phyloP scores from a whole-genome alignment of 352 stramenopile species.

The Albugo laibachii region DNA sequence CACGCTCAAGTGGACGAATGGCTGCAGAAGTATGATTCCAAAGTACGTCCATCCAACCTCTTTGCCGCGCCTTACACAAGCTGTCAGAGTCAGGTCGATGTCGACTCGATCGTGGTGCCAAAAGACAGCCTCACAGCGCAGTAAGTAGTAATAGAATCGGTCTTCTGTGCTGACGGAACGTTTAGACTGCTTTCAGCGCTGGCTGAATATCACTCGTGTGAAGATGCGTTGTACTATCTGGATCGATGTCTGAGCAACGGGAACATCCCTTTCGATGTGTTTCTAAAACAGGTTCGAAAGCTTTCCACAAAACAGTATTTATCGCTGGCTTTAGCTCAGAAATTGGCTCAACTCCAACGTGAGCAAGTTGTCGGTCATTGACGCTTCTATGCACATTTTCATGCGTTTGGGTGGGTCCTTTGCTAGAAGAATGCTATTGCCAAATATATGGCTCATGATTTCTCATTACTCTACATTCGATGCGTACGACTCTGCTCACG shows the following conservation, averaged over 20 bases:
- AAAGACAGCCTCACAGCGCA: slow-evolving; percentile 56
- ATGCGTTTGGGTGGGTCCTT: too few relatives aligned
- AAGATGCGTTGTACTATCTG: slow-evolving; percentile 84
- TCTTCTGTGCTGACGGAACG: neutral
- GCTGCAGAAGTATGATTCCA: slow-evolving; percentile 58
- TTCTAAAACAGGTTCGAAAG: slow-evolving; percentile 81
- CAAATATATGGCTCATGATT: too few relatives aligned
- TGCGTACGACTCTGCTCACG: too few relatives aligned
- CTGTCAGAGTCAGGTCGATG: slow-evolving; percentile 36
- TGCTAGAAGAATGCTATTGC: too few relatives aligned
- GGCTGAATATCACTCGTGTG: slow-evolving; percentile 73
- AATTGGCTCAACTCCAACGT: slow-evolving; percentile 67
- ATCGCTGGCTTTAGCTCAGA: slow-evolving; percentile 71
- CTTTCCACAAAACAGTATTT: slow-evolving; percentile 82
- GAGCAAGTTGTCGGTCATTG: slow-evolving; percentile 3
- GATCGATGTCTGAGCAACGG: slow-evolving; percentile 75
- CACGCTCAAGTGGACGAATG: slow-evolving; percentile 36
- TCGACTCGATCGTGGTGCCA: slow-evolving; percentile 63
- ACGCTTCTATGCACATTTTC: too few relatives aligned
- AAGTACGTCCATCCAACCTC: slow-evolving; percentile 11
- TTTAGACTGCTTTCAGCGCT: slow-evolving; percentile 51
- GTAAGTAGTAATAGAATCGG: slow-evolving; percentile 17
- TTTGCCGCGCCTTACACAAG: neutral
- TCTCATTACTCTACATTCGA: too few relatives aligned
- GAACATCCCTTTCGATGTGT: slow-evolving; percentile 63